phyloP scores from a whole-genome alignment of 73 alveolate species.

The Uronychia setigera region DNA sequence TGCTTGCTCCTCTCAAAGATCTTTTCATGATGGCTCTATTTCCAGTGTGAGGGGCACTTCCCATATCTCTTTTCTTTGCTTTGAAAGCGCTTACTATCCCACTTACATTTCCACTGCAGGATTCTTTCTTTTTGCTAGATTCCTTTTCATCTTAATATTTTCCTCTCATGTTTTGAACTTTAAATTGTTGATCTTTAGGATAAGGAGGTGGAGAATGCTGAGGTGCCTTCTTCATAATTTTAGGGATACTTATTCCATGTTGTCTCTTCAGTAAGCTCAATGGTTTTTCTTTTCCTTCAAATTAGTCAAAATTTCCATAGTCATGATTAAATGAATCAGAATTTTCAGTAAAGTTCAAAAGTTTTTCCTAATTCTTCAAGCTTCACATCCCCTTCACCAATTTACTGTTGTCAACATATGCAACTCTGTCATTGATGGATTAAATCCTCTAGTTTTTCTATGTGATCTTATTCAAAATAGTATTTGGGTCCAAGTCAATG shows the following conservation, averaged over 20 bases:
- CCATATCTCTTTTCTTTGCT: neutral
- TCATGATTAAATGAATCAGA: neutral
- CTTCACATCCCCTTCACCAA: too few species aligned
- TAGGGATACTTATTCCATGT: too few species aligned
- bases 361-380: neutral
- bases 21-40: neutral
- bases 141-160: too few species aligned
- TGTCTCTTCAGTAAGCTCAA: neutral
- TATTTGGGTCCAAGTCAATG: neutral
- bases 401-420: too few species aligned
- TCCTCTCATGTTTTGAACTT: neutral
- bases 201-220: too few species aligned
- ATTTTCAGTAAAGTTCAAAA: neutral
- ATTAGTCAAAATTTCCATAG: neutral
- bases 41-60: neutral
- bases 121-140: neutral
- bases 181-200: too few species aligned
- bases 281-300: neutral
- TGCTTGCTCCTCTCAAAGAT: too few species aligned
- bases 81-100: neutral
- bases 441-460: neutral
- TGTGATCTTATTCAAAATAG: neutral
- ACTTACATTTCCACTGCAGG: neutral
- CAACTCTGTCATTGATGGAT: neutral
- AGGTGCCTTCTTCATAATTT: too few species aligned